A percentile compares a stretch with the other conserved stretches of the same genome.
phyloP scores from a whole-genome alignment of 805 yeast genomes.

The Kuraishia cidri region DNA sequence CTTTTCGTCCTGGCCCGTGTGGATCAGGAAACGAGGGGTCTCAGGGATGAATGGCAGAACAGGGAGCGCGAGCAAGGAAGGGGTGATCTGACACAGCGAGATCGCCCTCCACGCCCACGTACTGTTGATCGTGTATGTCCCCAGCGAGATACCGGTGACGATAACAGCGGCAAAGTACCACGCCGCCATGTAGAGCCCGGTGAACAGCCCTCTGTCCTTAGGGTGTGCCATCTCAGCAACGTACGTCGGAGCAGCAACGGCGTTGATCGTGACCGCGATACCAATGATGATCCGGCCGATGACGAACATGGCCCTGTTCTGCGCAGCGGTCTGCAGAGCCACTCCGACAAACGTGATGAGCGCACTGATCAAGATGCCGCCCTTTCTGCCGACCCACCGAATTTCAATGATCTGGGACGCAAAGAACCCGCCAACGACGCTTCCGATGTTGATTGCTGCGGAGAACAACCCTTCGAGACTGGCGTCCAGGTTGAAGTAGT shows the following conservation, averaged over 20 bases:
- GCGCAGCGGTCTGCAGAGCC: constrained; percentile 26
- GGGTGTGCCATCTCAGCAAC: constrained; percentile 24
- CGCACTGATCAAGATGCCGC: constrained; percentile 16
- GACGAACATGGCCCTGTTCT: constrained; percentile 24
- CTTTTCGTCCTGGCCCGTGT: constrained; percentile 37
- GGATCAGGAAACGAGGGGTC: constrained; percentile 11
- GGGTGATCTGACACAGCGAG: constrained; percentile 16
- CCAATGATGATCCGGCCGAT: constrained; percentile 26
- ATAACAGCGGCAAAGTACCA: constrained; percentile 19
- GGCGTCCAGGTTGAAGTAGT: constrained; percentile 13
- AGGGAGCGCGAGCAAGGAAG: constrained; percentile 13
- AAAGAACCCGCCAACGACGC: constrained; percentile 16
- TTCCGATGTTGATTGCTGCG: constrained; percentile 17
- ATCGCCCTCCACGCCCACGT: constrained; percentile 23
- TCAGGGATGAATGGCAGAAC: constrained; percentile 17
- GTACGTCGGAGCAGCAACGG: constrained; percentile 23
- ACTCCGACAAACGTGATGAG: constrained; percentile 20
- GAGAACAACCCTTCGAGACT: constrained; percentile 15
- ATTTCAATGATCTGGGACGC: constrained; percentile 13
- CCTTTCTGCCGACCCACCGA: constrained; percentile 17
- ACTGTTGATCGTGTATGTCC: constrained; percentile 12
- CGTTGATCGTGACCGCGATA: constrained; percentile 20
- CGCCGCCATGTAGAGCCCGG: constrained; percentile 17
- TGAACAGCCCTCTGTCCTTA: constrained; percentile 17
- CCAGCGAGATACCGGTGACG: constrained; percentile 18